phyloP scores from a whole-genome alignment of 192 early-diverging fungal species.

The Paraglomus occultum region DNA sequence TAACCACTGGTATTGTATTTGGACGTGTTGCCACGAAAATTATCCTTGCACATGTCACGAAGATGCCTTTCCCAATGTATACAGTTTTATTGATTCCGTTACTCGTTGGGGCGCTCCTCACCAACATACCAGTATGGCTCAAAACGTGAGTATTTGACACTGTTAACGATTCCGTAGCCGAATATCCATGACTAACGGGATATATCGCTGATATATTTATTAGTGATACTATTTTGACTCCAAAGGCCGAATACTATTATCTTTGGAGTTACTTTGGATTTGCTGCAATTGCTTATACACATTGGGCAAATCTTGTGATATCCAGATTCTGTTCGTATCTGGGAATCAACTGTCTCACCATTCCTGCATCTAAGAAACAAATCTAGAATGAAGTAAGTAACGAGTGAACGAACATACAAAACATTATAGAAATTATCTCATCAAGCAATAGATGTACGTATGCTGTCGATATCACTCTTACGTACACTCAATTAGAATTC shows the following conservation, averaged over 20 bases:
- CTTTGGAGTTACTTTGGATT: constrained; percentile 69
- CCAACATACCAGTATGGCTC: constrained; percentile 58
- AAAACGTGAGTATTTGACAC: constrained; percentile 42
- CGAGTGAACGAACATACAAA: too few relatives aligned
- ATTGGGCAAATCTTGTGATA: constrained; percentile 86
- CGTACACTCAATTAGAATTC: too few relatives aligned
- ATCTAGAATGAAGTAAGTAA: too few relatives aligned
- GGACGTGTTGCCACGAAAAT: constrained; percentile 88
- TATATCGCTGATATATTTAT: constrained; percentile 8
- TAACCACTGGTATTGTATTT: constrained; percentile 79
- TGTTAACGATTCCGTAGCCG: background rate
- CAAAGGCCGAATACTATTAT: constrained; percentile 66
- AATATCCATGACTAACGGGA: background rate
- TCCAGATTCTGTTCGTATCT: constrained; percentile 83
- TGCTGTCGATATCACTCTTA: too few relatives aligned
- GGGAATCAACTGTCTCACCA: constrained; percentile 83
- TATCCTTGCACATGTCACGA: constrained; percentile 86
- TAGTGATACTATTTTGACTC: constrained; percentile 63
- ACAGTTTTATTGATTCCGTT: constrained; percentile 76
- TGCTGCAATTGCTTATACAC: constrained; percentile 72
- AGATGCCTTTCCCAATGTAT: constrained; percentile 79
- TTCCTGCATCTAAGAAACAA: constrained; percentile 39
- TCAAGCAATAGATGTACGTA: too few relatives aligned
- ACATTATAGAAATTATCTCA: too few relatives aligned
- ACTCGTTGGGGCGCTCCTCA: constrained; percentile 65